A percentile compares a stretch with the other conserved stretches of the same genome.
These are phyloP conservation scores for Scleromitrula shiraiana DNA, from an alignment of 2,329 filamentous ascomycete species.

Conservation along the genomic window DNA sequence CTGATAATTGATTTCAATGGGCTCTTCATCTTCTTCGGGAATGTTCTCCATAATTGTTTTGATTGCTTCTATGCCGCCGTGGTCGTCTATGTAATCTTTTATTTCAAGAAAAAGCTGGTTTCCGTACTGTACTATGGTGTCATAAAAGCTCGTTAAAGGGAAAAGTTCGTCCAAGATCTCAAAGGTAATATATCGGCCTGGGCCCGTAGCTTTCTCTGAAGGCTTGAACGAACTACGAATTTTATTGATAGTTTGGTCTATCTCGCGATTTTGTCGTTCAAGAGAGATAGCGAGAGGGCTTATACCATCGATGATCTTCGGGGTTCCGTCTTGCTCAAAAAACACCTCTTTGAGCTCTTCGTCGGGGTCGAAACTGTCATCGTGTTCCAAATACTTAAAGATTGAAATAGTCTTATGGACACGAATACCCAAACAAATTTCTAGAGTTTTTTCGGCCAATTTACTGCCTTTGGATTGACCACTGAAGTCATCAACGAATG, in stretches of 20 bases:
- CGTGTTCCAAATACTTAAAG: slow-evolving; percentile 29
- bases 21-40: slow-evolving; percentile 4
- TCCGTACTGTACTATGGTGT: slow-evolving; percentile 39
- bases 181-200: slow-evolving; percentile 32
- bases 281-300: slow-evolving; percentile 27
- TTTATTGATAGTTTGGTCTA: slow-evolving; percentile 32
- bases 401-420: slow-evolving; percentile 45
- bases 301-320: slow-evolving; percentile 8
- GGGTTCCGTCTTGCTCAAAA: not conserved
- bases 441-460: slow-evolving; percentile 37
- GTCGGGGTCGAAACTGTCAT: slow-evolving; percentile 32
- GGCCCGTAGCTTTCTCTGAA: slow-evolving; percentile 26
- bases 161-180: slow-evolving; percentile 37
- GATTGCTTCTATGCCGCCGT: slow-evolving; percentile 35
- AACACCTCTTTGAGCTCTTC: slow-evolving; percentile 16
- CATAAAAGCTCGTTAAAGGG: slow-evolving; percentile 41
- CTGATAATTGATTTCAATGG: not conserved
- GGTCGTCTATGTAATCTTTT: slow-evolving; percentile 31
- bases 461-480: slow-evolving; percentile 32
- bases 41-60: slow-evolving; percentile 31
- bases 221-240: slow-evolving; percentile 31
- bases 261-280: slow-evolving; percentile 20
- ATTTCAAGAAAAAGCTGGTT: slow-evolving; percentile 39
- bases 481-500: slow-evolving; percentile 33
- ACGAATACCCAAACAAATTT: slow-evolving; percentile 43